Percentiles rank a stretch among this genome's conserved stretches.
Conservation (phyloP, 768 basidiomycete genomes). For the Amyloporia xantha region DNA sequence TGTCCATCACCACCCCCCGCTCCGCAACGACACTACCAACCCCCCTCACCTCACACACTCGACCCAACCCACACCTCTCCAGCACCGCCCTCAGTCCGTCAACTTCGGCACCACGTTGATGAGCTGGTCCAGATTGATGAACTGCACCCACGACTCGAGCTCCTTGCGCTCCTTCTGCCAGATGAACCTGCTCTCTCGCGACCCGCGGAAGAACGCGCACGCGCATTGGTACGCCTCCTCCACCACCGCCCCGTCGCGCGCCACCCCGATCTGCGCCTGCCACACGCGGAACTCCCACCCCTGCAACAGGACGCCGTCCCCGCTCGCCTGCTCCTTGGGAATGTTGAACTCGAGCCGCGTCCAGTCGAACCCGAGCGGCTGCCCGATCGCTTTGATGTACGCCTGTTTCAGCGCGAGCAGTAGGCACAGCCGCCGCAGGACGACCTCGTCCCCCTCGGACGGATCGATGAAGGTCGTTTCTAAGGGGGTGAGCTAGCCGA, state of each 20-base stretch:
- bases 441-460: slow-evolving; percentile 52
- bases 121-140: slow-evolving; percentile 77
- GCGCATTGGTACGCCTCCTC: slow-evolving; percentile 74
- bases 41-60: no score
- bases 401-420: slow-evolving; percentile 75
- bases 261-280: slow-evolving; percentile 64
- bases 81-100: slow-evolving; percentile 45
- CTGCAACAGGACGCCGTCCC: slow-evolving; percentile 60
- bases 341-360: slow-evolving; percentile 80
- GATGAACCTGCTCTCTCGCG: slow-evolving; percentile 57
- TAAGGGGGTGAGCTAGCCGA: slow-evolving; percentile 35
- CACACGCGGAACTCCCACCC: slow-evolving; percentile 89
- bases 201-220: slow-evolving; percentile 69
- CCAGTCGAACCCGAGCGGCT: slow-evolving; percentile 74
- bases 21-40: no score
- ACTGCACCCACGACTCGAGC: slow-evolving; percentile 76
- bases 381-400: slow-evolving; percentile 80
- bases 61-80: no score
- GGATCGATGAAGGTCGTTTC: slow-evolving; percentile 50
- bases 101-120: slow-evolving; percentile 73
- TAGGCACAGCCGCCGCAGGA: slow-evolving; percentile 70
- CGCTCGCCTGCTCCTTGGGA: slow-evolving; percentile 49
- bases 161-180: slow-evolving; percentile 65
- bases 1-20: no score
- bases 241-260: slow-evolving; percentile 45